Evolutionary conservation across 2,329 filamentous ascomycete genomes (phyloP).

Genomic region (Aureobasidium sp.): DNA sequence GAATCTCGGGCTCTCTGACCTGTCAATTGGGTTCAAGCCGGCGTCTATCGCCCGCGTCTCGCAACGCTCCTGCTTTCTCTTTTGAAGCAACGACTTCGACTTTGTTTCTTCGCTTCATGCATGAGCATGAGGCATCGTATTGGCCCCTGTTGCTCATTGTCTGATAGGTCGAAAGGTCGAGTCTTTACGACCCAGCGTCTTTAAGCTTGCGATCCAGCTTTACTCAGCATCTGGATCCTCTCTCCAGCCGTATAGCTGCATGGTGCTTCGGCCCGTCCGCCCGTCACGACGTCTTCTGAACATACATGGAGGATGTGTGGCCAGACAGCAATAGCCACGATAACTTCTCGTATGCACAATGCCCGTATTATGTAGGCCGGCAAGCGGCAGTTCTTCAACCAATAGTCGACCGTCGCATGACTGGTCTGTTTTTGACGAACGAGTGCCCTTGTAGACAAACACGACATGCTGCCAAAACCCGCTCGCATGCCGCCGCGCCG

Average conservation of each 20-base stretch:
- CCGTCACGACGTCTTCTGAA: neutral
- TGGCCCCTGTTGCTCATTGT: neutral
- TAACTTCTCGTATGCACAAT: neutral
- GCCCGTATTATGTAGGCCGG: neutral
- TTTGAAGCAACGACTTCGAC: neutral
- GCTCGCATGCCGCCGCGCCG: slow-evolving; percentile 5
- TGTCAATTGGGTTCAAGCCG: slow-evolving; percentile 10
- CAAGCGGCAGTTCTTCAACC: neutral
- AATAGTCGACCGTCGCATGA: neutral
- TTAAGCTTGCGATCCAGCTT: neutral
- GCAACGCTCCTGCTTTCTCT: neutral
- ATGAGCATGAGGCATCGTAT: neutral
- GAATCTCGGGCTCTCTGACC: neutral
- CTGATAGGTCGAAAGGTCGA: slow-evolving; percentile 1
- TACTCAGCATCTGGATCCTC: neutral
- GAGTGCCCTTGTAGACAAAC: neutral
- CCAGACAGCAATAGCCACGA: neutral
- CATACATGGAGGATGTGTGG: neutral
- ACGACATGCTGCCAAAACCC: neutral
- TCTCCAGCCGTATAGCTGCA: neutral
- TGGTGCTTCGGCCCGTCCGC: neutral
- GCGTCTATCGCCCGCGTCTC: slow-evolving; percentile 8
- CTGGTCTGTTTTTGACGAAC: neutral
- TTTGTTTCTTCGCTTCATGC: neutral
- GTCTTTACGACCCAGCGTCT: neutral